Base-by-base conservation (phyloP, 176 grass and related monocot species). In the Areca catechu region DNA sequence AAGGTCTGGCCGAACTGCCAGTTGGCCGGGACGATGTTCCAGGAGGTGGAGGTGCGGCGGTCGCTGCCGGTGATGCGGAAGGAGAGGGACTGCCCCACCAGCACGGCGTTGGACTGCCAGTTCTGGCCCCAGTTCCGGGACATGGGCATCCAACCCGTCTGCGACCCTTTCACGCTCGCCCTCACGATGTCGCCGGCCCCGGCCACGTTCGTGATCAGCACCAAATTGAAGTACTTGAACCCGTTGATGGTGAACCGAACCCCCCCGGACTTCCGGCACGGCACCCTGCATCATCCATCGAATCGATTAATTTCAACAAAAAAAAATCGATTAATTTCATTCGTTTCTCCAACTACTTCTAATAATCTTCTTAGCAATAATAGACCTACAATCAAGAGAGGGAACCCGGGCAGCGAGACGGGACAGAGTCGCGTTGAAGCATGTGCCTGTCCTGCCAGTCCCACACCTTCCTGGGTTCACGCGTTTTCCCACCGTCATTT, bases 1-100 rank as follows among this genome's bases (percentile, higher is more conserved):
- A 72, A 72, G 57, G 69, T 72, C 57, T 72, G 69, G 22, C 69
- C 69, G 69, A 72, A 72, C 69, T 72, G 57, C 69, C 69, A 72
- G 17, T 4, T 12, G n/a, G 22, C 12, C 12, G 69, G 69, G 48
- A 21, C 57, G 49, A 61, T 20, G 69, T 72, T 72, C 57, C 49
- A 72, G 48, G 57, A 61, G 48, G 69, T 72, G 69, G 58, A 61
- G 49, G 69, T 71, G 23, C 56, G 69, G 14, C 69, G 57, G 57
- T 71, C 69, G 57, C 69, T 71, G 69, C 43, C 12, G 57, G 69
- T 71, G 69, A 71, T 18, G 57, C 57, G 57, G 24, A 71, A 71
- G 24, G 69, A 71, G 57, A 72, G 69, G 19, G 57, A 22, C 48
- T 72, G 69, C 5, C 69, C 58, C 17, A 53, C 57, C 48, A 72